Evolutionary conservation across 257 asterid species (phyloP).

Genomic region (Handroanthus guayacan): DNA sequence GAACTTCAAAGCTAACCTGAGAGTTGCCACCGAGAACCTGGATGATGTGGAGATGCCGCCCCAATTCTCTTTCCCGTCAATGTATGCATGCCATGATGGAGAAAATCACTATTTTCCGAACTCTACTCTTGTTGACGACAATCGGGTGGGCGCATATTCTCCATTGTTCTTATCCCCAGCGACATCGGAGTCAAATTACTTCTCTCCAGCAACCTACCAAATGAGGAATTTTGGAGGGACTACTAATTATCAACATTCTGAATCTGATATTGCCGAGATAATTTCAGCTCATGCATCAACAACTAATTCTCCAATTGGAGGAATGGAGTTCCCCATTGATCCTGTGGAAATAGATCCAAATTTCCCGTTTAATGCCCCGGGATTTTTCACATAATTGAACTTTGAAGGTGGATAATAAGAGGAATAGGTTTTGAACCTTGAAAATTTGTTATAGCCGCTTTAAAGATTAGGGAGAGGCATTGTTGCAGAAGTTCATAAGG

Average conservation of each 20-base stretch:
- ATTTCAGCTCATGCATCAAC: constrained; percentile 64
- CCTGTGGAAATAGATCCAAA: constrained; percentile 51
- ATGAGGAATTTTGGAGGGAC: constrained; percentile 31
- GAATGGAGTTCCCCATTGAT: constrained; percentile 57
- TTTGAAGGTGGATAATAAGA: constrained; percentile 15
- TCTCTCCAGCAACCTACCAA: constrained; percentile 25
- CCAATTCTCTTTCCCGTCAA: constrained; percentile 61
- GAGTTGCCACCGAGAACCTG: constrained; percentile 52
- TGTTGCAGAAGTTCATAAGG: constrained; percentile 5
- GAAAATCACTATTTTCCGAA: constrained; percentile 47
- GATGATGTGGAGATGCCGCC: constrained; percentile 36
- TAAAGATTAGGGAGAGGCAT: constrained; percentile 4
- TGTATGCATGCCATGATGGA: constrained; percentile 39
- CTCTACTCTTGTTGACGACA: constrained; percentile 43
- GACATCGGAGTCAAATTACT: constrained; percentile 43
- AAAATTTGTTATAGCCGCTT: background rate
- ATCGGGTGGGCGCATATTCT: constrained; percentile 45
- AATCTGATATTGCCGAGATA: constrained; percentile 49
- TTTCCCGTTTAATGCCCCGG: constrained; percentile 52
- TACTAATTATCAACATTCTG: constrained; percentile 22
- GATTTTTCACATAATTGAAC: constrained; percentile 46
- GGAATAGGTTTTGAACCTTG: constrained; percentile 1
- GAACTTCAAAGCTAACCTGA: constrained; percentile 53
- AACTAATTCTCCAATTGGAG: constrained; percentile 65
- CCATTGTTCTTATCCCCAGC: constrained; percentile 43